phyloP scores from a whole-genome alignment of 768 basidiomycete genomes.

The Boletus rufocinnamomeus region DNA sequence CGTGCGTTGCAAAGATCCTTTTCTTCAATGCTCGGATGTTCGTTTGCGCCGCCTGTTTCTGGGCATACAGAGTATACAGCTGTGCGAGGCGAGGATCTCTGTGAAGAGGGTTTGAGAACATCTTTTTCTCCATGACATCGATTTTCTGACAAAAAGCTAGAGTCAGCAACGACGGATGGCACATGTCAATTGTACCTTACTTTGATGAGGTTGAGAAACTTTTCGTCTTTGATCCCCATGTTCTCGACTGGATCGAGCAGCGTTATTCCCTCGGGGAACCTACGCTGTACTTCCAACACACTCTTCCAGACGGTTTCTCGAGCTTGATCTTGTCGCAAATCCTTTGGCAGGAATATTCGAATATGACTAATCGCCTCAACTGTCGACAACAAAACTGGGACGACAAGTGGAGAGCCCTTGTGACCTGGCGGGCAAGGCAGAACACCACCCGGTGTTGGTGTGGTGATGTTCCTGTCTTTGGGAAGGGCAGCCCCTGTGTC shows the following conservation, averaged over 20 bases:
- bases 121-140: constrained; percentile 80
- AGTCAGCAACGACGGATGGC: not conserved
- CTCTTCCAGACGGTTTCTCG: constrained; percentile 89
- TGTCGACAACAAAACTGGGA: constrained; percentile 86
- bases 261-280: constrained; percentile 86
- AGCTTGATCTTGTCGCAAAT: constrained; percentile 72
- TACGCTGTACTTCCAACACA: constrained; percentile 84
- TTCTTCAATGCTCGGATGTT: constrained; percentile 79
- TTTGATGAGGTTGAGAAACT: constrained; percentile 84
- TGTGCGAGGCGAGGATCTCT: constrained; percentile 76
- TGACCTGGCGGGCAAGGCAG: constrained; percentile 70
- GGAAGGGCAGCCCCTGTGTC: constrained; percentile 59
- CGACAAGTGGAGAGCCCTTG: constrained; percentile 81
- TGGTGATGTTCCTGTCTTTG: constrained; percentile 56
- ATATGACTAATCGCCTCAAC: constrained; percentile 85
- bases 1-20: constrained; percentile 86
- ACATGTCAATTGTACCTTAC: constrained; percentile 41
- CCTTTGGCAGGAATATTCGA: constrained; percentile 87
- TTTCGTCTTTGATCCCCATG: constrained; percentile 95
- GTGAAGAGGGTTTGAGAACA: constrained; percentile 79
- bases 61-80: constrained; percentile 76
- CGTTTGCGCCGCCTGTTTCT: constrained; percentile 70
- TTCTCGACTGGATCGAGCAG: constrained; percentile 90
- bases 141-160: constrained; percentile 68
- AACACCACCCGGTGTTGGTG: constrained; percentile 67